Conservation (phyloP, 495 filamentous ascomycete species). For the Penicillium longicatenatum region DNA sequence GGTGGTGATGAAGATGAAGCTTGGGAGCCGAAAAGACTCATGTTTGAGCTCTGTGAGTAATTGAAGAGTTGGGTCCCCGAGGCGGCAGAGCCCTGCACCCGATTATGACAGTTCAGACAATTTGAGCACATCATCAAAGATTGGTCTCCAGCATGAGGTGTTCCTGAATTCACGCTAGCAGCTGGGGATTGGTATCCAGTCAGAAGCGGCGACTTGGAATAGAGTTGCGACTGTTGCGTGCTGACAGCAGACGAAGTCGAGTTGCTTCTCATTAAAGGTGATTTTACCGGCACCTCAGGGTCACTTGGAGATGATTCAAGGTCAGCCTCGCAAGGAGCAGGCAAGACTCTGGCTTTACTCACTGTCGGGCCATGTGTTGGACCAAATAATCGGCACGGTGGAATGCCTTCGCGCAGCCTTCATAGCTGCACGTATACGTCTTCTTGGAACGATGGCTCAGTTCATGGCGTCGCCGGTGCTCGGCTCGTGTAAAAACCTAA, state of each 20-base stretch:
- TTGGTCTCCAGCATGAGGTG: background rate
- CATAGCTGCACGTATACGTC: constrained; percentile 63
- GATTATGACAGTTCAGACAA: constrained; percentile 7
- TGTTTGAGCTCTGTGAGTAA: constrained; percentile 1
- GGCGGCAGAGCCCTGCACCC: background rate
- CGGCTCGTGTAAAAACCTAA: constrained; percentile 80
- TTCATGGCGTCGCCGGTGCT: constrained; percentile 83
- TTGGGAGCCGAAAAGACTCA: constrained; percentile 4
- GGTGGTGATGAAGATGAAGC: background rate
- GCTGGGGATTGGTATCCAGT: constrained; percentile 2
- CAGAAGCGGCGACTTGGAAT: background rate
- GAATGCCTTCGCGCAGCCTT: constrained; percentile 78
- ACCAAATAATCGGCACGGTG: constrained; percentile 75
- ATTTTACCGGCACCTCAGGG: background rate
- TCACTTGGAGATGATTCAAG: background rate
- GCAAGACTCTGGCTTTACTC: constrained; percentile 31
- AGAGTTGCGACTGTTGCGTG: background rate
- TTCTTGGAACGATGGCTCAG: constrained; percentile 76
- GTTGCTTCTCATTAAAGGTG: constrained; percentile 2
- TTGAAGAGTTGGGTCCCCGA: background rate
- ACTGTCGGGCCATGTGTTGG: constrained; percentile 84
- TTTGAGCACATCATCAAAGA: background rate
- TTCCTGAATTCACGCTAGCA: background rate
- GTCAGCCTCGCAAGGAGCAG: background rate
- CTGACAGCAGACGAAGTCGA: constrained; percentile 6